These are phyloP conservation scores for Neltuma alba DNA, from an alignment of 306 rosid genomes.

Conservation along the genomic window DNA sequence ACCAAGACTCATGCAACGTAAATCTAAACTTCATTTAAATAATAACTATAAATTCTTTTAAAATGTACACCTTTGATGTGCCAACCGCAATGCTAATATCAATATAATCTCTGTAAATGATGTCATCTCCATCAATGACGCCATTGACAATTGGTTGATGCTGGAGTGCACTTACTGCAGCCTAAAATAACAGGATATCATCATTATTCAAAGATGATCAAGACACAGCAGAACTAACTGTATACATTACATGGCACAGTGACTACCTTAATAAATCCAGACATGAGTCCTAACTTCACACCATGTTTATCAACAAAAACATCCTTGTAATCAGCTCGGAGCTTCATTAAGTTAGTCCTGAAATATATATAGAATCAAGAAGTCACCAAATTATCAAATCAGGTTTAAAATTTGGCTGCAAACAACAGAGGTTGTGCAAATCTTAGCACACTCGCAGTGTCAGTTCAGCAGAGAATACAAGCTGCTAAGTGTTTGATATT, in stretches of 20 bases:
- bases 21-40: neutral
- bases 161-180: constrained; percentile 66
- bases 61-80: constrained; percentile 55
- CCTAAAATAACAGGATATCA: constrained; percentile 43
- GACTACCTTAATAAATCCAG: constrained; percentile 61
- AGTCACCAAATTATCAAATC: neutral
- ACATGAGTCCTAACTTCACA: constrained; percentile 68
- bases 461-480: constrained; percentile 10
- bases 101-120: constrained; percentile 62
- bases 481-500: neutral
- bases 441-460: neutral
- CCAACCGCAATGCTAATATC: constrained; percentile 73
- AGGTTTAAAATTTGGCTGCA: neutral
- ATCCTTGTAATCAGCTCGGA: constrained; percentile 65
- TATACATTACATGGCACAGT: constrained; percentile 25
- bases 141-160: constrained; percentile 62
- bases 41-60: neutral
- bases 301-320: constrained; percentile 64
- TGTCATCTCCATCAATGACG: constrained; percentile 75
- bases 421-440: neutral
- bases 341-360: constrained; percentile 75
- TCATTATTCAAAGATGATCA: neutral
- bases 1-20: neutral
- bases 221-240: neutral
- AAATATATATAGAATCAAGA: constrained; percentile 9